Evolutionary conservation across 1,139 yeast genomes (phyloP).

Genomic region (Geotrichum phurueaensis): DNA sequence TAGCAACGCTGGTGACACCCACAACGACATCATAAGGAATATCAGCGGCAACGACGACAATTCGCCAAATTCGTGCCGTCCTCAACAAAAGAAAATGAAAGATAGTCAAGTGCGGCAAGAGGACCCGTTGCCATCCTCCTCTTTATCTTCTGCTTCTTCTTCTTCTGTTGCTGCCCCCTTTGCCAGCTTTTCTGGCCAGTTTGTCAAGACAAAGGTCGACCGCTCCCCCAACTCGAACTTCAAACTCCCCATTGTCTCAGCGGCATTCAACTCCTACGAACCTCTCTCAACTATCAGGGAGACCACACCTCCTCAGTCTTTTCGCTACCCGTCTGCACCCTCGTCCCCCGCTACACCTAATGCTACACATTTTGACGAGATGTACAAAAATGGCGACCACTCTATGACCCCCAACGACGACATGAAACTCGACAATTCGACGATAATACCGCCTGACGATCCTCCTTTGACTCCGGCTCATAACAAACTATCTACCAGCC

Average conservation of each 20-base stretch:
- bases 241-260: constrained; percentile 3
- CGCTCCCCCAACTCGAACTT: background rate
- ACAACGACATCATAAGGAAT: background rate
- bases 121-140: background rate
- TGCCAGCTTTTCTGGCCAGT: constrained; percentile 1
- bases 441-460: background rate
- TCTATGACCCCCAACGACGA: constrained; percentile 10
- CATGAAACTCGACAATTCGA: background rate
- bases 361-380: constrained; percentile 14
- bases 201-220: constrained; percentile 2
- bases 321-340: constrained; percentile 11
- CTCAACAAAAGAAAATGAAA: background rate
- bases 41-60: background rate
- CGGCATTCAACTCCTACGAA: constrained; percentile 8
- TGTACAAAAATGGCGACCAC: constrained; percentile 10
- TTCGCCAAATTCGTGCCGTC: background rate
- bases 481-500: constrained; percentile 3
- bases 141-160: background rate
- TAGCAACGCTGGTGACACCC: background rate
- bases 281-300: constrained; percentile 14
- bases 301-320: constrained; percentile 18
- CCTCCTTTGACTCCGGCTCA: constrained; percentile 6
- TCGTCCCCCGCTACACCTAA: constrained; percentile 19
- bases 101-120: background rate
- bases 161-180: background rate